These are phyloP conservation scores for Aspergillus novoparasiticus DNA, from an alignment of 2,329 filamentous ascomycete species.

Conservation along the genomic window DNA sequence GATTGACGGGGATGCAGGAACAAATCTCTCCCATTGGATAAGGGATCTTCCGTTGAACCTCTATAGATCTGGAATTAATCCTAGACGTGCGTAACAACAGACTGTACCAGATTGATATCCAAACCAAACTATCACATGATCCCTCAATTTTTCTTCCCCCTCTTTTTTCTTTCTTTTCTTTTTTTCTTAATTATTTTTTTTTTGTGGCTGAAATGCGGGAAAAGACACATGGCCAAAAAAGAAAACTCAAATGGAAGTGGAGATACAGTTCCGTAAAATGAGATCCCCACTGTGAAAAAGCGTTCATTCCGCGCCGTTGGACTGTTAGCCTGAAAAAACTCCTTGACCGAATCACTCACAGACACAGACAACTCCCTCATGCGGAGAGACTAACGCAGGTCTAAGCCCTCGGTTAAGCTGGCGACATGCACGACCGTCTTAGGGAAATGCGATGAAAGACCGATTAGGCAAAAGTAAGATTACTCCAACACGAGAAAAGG, in stretches of 20 bases:
- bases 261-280: slow-evolving; percentile 21
- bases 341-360: not conserved
- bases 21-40: not conserved
- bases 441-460: not conserved
- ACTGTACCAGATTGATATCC: not conserved
- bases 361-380: not conserved
- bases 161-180: not conserved
- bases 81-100: not conserved
- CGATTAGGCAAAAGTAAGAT: not conserved
- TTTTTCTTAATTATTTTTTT: not conserved
- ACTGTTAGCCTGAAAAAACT: not conserved
- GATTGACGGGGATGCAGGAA: not conserved
- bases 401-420: slow-evolving; percentile 11
- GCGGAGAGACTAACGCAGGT: slow-evolving; percentile 4
- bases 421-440: slow-evolving; percentile 8
- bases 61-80: not conserved
- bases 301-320: slow-evolving; percentile 27
- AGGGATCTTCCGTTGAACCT: not conserved
- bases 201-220: slow-evolving; percentile 7
- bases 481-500: not conserved
- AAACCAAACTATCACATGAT: slow-evolving; percentile 1
- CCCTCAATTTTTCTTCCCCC: not conserved
- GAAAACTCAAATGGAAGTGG: slow-evolving; percentile 26
- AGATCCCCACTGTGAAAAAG: slow-evolving; percentile 22
- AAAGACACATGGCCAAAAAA: slow-evolving; percentile 23